A percentile compares a stretch with the other conserved stretches of the same genome.
Evolutionary conservation across 495 filamentous ascomycete species (phyloP).

Genomic region (Aspergillus heteromorphus): DNA sequence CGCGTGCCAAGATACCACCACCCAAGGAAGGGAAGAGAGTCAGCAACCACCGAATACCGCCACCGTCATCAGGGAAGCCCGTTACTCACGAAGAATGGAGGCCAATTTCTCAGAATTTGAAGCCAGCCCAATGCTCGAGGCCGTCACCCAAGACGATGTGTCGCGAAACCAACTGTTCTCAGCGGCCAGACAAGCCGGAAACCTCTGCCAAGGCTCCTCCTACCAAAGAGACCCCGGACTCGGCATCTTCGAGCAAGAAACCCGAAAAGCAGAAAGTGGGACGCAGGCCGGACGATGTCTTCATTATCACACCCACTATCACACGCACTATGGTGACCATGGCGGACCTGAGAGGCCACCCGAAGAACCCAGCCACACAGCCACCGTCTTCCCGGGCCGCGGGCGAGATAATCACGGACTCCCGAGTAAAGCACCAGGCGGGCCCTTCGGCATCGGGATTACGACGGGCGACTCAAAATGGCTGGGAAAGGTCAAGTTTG

Average conservation of each 20-base stretch:
- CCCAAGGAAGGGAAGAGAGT: slow-evolving; percentile 18
- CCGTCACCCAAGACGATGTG: slow-evolving; percentile 27
- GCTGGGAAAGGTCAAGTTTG: slow-evolving; percentile 22
- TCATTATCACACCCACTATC: slow-evolving; percentile 49
- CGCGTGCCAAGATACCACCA: slow-evolving; percentile 22
- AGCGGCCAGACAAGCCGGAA: slow-evolving; percentile 16
- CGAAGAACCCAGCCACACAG: slow-evolving; percentile 1
- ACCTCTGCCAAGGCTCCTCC: slow-evolving; percentile 13
- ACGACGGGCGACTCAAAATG: slow-evolving; percentile 22
- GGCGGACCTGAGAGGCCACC: slow-evolving; percentile 11
- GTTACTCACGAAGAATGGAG: slow-evolving; percentile 28
- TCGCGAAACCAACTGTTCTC: slow-evolving; percentile 24
- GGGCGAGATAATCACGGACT: slow-evolving; percentile 29
- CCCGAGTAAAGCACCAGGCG: slow-evolving; percentile 27
- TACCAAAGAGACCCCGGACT: slow-evolving; percentile 26
- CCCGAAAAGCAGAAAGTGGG: slow-evolving; percentile 14
- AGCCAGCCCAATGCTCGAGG: slow-evolving; percentile 39
- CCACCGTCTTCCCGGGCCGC: slow-evolving; percentile 8
- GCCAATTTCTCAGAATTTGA: slow-evolving; percentile 40
- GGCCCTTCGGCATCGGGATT: slow-evolving; percentile 29
- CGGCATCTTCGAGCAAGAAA: slow-evolving; percentile 9
- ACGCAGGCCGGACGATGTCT: slow-evolving; percentile 35
- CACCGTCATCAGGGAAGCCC: slow-evolving; percentile 13
- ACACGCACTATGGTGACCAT: slow-evolving; percentile 33
- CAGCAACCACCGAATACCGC: slow-evolving; percentile 7